phyloP scores from a whole-genome alignment of 1,284 basidiomycete species.

The Cutaneotrichosporon sp. region DNA sequence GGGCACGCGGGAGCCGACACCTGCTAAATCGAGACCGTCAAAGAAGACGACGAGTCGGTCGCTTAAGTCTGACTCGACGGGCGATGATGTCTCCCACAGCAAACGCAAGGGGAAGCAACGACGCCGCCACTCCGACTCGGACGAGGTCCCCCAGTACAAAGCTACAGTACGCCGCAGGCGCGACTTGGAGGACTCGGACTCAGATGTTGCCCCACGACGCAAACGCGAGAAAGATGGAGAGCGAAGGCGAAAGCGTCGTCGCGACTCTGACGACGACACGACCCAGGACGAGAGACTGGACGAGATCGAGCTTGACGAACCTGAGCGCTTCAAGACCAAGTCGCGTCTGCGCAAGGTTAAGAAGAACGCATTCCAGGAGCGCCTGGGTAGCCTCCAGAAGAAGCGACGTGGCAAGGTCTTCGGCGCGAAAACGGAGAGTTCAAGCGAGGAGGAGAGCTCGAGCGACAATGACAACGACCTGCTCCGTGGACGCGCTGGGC shows the following conservation, averaged over 20 bases:
- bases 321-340: slow-evolving; percentile 57
- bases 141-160: background rate
- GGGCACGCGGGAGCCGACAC: background rate
- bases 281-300: slow-evolving; percentile 59
- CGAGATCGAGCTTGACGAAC: slow-evolving; percentile 59
- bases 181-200: background rate
- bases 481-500: slow-evolving; percentile 19
- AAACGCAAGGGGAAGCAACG: background rate
- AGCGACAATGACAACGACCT: slow-evolving; percentile 45
- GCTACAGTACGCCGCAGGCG: background rate
- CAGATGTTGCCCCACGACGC: background rate
- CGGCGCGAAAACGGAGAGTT: slow-evolving; percentile 12
- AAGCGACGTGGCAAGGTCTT: slow-evolving; percentile 23
- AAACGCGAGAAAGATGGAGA: slow-evolving; percentile 32
- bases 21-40: background rate
- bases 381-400: slow-evolving; percentile 38
- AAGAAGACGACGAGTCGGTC: background rate
- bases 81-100: background rate
- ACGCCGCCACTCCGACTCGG: background rate
- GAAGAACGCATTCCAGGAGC: slow-evolving; percentile 37
- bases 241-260: background rate
- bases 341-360: slow-evolving; percentile 34
- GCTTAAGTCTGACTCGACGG: background rate
- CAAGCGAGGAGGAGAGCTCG: slow-evolving; percentile 38
- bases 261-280: slow-evolving; percentile 21